Percentiles rank a stretch among this genome's conserved stretches.
phyloP scores from a whole-genome alignment of 2,329 filamentous ascomycete species.

The Emydomyces testavorans region DNA sequence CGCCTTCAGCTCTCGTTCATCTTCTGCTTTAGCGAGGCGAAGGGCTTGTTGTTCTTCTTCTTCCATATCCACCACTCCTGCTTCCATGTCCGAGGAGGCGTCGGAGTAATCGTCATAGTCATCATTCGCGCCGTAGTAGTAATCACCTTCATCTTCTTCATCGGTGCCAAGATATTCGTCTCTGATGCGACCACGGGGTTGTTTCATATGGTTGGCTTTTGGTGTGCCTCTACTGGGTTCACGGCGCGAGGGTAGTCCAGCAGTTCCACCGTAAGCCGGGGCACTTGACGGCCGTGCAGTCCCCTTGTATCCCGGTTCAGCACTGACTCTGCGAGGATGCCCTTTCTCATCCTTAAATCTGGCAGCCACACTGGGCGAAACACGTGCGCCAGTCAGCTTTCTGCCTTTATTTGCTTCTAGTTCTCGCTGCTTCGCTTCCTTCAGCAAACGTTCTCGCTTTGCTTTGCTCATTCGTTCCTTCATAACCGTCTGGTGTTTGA shows the following conservation, averaged over 20 bases:
- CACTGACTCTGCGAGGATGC: slow-evolving; percentile 21
- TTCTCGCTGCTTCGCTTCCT: slow-evolving; percentile 33
- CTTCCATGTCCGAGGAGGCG: slow-evolving; percentile 42
- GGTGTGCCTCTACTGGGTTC: slow-evolving; percentile 21
- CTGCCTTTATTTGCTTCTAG: slow-evolving; percentile 27
- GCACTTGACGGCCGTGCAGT: slow-evolving; percentile 23
- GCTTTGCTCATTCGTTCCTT: slow-evolving; percentile 47
- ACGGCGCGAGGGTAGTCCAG: slow-evolving; percentile 26
- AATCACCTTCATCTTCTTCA: slow-evolving; percentile 38
- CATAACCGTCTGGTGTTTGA: slow-evolving; percentile 45
- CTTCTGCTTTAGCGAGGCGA: slow-evolving; percentile 34
- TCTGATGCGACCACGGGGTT: slow-evolving; percentile 20
- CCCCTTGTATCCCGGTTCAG: slow-evolving; percentile 29
- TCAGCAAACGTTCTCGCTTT: slow-evolving; percentile 39
- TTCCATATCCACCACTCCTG: slow-evolving; percentile 37
- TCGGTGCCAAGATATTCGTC: slow-evolving; percentile 39
- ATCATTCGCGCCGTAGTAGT: slow-evolving; percentile 26
- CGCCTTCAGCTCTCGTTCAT: slow-evolving; percentile 35
- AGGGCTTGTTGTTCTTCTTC: slow-evolving; percentile 36
- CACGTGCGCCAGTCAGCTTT: slow-evolving; percentile 15
- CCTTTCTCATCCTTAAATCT: slow-evolving; percentile 17
- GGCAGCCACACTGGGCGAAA: slow-evolving; percentile 15
- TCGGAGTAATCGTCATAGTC: slow-evolving; percentile 36
- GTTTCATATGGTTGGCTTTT: slow-evolving; percentile 12
- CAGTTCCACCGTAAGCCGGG: slow-evolving; percentile 34